Conservation (phyloP, 2,329 filamentous ascomycete species). For the Ophiostoma tasmaniense region DNA sequence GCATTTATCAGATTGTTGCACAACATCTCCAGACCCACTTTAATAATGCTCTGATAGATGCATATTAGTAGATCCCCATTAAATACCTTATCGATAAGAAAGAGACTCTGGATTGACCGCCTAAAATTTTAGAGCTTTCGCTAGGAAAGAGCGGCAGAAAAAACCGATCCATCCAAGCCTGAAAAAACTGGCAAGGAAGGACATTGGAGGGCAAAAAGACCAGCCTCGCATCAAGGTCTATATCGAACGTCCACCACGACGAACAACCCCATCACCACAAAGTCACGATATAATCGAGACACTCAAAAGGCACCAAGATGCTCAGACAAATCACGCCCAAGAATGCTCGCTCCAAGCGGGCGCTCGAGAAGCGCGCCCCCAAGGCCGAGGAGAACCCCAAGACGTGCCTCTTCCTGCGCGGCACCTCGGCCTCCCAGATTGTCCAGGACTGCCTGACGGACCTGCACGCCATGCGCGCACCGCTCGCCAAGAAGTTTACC, state of each 20-base stretch:
- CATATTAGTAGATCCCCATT: background rate
- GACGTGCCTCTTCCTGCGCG: constrained; percentile 79
- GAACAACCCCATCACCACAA: background rate
- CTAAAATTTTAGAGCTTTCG: constrained; percentile 2
- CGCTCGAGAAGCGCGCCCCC: constrained; percentile 84
- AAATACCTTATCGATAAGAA: background rate
- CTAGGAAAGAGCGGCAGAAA: background rate
- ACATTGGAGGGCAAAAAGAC: background rate
- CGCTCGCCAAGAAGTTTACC: constrained; percentile 79
- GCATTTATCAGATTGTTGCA: background rate
- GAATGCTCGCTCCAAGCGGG: constrained; percentile 84
- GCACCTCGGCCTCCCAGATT: constrained; percentile 74
- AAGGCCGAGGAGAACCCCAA: constrained; percentile 87
- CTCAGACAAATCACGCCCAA: constrained; percentile 38
- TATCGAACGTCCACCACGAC: constrained; percentile 2
- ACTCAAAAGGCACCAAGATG: background rate
- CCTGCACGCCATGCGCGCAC: constrained; percentile 74
- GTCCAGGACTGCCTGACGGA: constrained; percentile 78
- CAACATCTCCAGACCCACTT: no score
- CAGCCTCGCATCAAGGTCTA: background rate
- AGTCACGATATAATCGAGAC: background rate
- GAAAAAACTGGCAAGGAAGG: background rate
- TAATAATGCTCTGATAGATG: background rate
- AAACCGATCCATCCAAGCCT: background rate
- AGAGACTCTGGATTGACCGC: background rate